Percentiles rank a stretch among this genome's conserved stretches.
Evolutionary conservation across 2,329 filamentous ascomycete genomes (phyloP).

Genomic region (Sarocladiaceae sp.): DNA sequence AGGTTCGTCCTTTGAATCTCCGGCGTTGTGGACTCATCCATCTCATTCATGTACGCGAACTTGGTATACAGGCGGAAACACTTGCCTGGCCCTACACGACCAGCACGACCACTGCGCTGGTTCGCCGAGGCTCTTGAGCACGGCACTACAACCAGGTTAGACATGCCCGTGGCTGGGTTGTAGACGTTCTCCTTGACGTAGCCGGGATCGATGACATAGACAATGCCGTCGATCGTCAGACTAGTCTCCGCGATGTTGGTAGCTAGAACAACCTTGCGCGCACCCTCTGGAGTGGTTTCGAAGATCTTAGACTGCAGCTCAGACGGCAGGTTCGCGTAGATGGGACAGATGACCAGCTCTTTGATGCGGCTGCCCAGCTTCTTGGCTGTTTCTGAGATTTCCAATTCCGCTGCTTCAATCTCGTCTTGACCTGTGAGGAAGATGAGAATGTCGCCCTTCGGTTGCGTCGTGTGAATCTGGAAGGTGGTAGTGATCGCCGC

Average conservation of each 20-base stretch:
- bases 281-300: conserved; percentile 77
- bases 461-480: conserved; percentile 86
- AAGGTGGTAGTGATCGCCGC: conserved; percentile 91
- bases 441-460: conserved; percentile 81
- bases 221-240: conserved; percentile 91
- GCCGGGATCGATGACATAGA: conserved; percentile 91
- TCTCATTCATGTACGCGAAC: conserved; percentile 89
- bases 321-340: conserved; percentile 88
- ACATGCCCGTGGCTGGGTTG: conserved; percentile 88
- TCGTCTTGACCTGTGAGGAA: conserved; percentile 96
- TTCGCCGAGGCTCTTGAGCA: conserved; percentile 89
- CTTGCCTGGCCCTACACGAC: conserved; percentile 85
- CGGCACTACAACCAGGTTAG: conserved; percentile 81
- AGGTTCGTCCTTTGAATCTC: conserved; percentile 91
- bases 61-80: conserved; percentile 93
- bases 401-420: conserved; percentile 81
- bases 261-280: conserved; percentile 85
- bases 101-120: conserved; percentile 86
- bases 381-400: conserved; percentile 75
- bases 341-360: conserved; percentile 84
- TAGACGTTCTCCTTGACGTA: conserved; percentile 95
- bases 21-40: conserved; percentile 85
- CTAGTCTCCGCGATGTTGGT: conserved; percentile 97
- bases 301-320: conserved; percentile 93
- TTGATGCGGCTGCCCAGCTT: conserved; percentile 81